phyloP scores from a whole-genome alignment of 2,329 filamentous ascomycete species.

The Alternaria infectoria region DNA sequence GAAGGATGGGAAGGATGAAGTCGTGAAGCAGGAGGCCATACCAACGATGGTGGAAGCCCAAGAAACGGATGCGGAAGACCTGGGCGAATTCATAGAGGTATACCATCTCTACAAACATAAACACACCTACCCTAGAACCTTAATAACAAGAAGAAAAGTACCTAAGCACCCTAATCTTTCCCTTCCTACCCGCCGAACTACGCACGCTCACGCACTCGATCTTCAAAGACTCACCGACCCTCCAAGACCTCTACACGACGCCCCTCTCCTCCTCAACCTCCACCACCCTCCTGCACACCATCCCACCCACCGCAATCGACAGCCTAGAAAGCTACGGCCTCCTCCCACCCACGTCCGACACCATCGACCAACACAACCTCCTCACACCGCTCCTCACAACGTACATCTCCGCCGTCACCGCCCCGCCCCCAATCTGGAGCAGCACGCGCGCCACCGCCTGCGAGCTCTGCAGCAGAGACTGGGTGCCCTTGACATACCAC shows the following conservation, averaged over 20 bases:
- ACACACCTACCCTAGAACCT: background rate
- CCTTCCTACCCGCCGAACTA: constrained; percentile 66
- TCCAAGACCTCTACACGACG: constrained; percentile 63
- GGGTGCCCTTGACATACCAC: constrained; percentile 81
- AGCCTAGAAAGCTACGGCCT: constrained; percentile 72
- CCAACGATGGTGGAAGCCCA: constrained; percentile 9
- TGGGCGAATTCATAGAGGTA: constrained; percentile 79
- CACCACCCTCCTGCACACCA: constrained; percentile 54
- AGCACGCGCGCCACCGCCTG: constrained; percentile 64
- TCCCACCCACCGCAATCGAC: constrained; percentile 69
- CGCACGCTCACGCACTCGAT: constrained; percentile 66
- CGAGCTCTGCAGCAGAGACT: constrained; percentile 77
- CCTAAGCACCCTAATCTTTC: constrained; percentile 73
- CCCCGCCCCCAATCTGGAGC: constrained; percentile 68
- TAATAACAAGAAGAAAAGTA: constrained; percentile 56
- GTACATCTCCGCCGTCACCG: constrained; percentile 65
- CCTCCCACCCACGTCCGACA: constrained; percentile 53
- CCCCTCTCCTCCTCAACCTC: constrained; percentile 63
- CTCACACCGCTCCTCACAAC: constrained; percentile 67
- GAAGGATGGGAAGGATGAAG: constrained; percentile 32
- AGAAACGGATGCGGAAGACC: constrained; percentile 64
- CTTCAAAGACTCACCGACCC: constrained; percentile 56
- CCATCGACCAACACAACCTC: constrained; percentile 57
- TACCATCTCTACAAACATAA: background rate
- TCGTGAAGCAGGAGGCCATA: constrained; percentile 8